Conservation (phyloP, 805 yeast species). For the Cyberlindnera bimundalis region DNA sequence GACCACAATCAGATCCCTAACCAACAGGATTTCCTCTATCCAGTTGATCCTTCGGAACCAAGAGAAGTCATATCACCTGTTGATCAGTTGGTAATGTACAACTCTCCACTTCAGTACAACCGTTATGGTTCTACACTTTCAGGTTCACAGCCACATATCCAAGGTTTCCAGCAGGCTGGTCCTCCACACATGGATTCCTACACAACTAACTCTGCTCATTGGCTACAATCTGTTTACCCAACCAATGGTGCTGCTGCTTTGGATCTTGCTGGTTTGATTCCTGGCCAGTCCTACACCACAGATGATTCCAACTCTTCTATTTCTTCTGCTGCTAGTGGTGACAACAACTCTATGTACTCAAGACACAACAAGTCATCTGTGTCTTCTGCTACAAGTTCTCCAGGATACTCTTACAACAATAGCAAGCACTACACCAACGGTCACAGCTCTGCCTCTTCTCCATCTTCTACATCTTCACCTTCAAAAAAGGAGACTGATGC, state of each 20-base stretch:
- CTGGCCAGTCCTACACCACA: constrained; percentile 6
- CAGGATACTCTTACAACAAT: constrained; percentile 7
- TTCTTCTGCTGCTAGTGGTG: constrained; percentile 3
- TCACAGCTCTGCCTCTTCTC: constrained; percentile 1
- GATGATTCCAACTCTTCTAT: constrained; percentile 10
- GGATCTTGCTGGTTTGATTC: constrained; percentile 2
- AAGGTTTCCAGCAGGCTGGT: constrained; percentile 1
- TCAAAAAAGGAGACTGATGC: neutral
- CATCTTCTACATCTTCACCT: constrained; percentile 3
- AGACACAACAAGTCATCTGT: constrained; percentile 8
- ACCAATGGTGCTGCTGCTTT: constrained; percentile 1
- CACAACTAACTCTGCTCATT: constrained; percentile 4
- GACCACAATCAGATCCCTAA: constrained; percentile 3
- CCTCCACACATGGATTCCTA: constrained; percentile 2
- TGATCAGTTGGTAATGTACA: constrained; percentile 11
- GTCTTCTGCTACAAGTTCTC: constrained; percentile 11
- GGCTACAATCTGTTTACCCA: constrained; percentile 8
- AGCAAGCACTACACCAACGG: neutral
- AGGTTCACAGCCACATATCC: neutral
- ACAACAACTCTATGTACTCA: constrained; percentile 9
- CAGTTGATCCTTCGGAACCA: constrained; percentile 1
- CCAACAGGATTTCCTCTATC: constrained; percentile 11
- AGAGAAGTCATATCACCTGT: constrained; percentile 7
- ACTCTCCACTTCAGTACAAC: constrained; percentile 8
- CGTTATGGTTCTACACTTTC: neutral